These are phyloP conservation scores for Melanopsichium pennsylvanicum DNA, from an alignment of 1,284 basidiomycete species.

Conservation along the genomic window DNA sequence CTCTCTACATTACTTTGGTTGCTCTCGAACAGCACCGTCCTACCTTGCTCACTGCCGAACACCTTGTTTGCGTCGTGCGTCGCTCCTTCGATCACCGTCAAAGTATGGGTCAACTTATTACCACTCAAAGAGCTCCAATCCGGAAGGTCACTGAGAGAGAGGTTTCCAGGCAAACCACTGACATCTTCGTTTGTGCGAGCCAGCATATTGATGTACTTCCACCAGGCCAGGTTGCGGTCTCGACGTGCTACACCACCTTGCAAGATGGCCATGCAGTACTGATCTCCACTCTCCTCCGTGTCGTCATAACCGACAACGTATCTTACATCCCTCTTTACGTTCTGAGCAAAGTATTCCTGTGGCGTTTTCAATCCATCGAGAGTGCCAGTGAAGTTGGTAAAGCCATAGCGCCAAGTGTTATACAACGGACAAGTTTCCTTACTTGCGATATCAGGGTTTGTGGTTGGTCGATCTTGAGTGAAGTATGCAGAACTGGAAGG, in stretches of 20 bases:
- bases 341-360: conserved; percentile 52
- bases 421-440: conserved; percentile 46
- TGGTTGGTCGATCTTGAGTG: conserved; percentile 55
- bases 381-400: conserved; percentile 55
- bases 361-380: conserved; percentile 41
- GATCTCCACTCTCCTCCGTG: conserved; percentile 47
- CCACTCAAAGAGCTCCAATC: conserved; percentile 55
- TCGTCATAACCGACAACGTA: conserved; percentile 60
- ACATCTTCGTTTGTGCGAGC: conserved; percentile 54
- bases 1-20: conserved; percentile 24
- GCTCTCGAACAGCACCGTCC: conserved; percentile 56
- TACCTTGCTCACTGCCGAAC: conserved; percentile 48
- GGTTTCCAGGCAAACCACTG: conserved; percentile 50
- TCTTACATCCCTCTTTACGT: conserved; percentile 56
- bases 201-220: conserved; percentile 62
- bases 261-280: conserved; percentile 61
- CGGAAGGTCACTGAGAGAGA: conserved; percentile 29
- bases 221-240: conserved; percentile 62
- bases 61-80: conserved; percentile 56
- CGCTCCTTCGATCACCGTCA: conserved; percentile 56
- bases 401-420: conserved; percentile 64
- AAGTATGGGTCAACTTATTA: conserved; percentile 40
- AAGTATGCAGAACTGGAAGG: conserved; percentile 58
- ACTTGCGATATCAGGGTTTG: conserved; percentile 37
- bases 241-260: conserved; percentile 57